phyloP scores from a whole-genome alignment of 441 rosid genomes.

The Theobroma grandiflorum region DNA sequence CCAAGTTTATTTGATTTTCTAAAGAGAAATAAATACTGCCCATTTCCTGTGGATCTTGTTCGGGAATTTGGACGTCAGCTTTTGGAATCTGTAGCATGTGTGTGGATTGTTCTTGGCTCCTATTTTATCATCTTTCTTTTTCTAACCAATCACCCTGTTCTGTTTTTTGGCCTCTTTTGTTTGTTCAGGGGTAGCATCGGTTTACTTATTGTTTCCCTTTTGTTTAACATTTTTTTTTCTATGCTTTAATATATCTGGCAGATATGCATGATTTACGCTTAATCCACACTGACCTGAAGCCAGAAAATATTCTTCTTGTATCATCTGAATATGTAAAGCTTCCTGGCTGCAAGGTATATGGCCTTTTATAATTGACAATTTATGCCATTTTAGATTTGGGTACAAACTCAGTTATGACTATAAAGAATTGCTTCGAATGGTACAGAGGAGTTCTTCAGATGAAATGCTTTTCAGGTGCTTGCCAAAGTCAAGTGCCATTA shows the following conservation, averaged over 20 bases:
- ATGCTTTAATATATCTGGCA: conserved; percentile 46
- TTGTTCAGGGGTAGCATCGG: conserved; percentile 30
- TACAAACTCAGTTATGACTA: conserved; percentile 32
- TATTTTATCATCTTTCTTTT: conserved; percentile 31
- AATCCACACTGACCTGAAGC: conserved; percentile 94
- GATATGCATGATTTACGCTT: conserved; percentile 86
- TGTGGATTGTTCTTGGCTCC: conserved; percentile 69
- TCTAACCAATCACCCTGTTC: conserved; percentile 33
- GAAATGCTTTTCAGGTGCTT: conserved; percentile 74
- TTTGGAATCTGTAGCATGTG: conserved; percentile 97
- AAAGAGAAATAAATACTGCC: conserved; percentile 88
- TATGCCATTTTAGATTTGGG: conserved; percentile 40
- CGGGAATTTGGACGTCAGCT: conserved; percentile 96
- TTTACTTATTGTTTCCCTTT: conserved; percentile 15
- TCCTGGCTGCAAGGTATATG: conserved; percentile 72
- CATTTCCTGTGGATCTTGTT: conserved; percentile 94
- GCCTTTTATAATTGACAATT: conserved; percentile 38
- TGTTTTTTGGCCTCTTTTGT: conserved; percentile 40
- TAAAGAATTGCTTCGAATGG: conserved; percentile 50
- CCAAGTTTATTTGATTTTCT: conserved; percentile 97
- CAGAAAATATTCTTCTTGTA: conserved; percentile 87
- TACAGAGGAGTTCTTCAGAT: conserved; percentile 75
- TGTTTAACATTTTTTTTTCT: conserved; percentile 35
- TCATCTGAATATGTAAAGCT: conserved; percentile 78
- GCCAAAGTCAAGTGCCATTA: conserved; percentile 95